Percentiles rank a stretch among this genome's conserved stretches.
These are phyloP conservation scores for Lodderomyces beijingensis DNA, from an alignment of 1,139 yeast genomes.

Conservation along the genomic window DNA sequence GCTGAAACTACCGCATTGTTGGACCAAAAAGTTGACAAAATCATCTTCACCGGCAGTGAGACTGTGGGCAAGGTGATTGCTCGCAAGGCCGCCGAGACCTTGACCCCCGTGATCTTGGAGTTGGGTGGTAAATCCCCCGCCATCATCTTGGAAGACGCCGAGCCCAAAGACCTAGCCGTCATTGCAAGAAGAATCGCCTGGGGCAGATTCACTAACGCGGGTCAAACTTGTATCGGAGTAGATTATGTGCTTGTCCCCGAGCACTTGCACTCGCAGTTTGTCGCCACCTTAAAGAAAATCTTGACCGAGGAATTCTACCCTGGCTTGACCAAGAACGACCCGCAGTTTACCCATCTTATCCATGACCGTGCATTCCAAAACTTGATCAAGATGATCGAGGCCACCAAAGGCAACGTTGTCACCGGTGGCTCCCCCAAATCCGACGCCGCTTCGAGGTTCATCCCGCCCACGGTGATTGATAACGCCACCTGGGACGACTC, in stretches of 20 bases:
- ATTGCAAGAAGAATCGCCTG: slow-evolving; percentile 68
- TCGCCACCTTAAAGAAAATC: slow-evolving; percentile 36
- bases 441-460: slow-evolving; percentile 41
- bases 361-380: slow-evolving; percentile 55
- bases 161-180: slow-evolving; percentile 38
- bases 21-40: slow-evolving; percentile 69
- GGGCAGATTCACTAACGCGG: slow-evolving; percentile 76
- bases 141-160: slow-evolving; percentile 52
- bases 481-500: slow-evolving; percentile 62
- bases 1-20: slow-evolving; percentile 63
- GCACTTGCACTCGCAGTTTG: slow-evolving; percentile 48
- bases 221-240: slow-evolving; percentile 87
- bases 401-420: slow-evolving; percentile 56
- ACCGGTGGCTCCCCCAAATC: slow-evolving; percentile 44
- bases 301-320: slow-evolving; percentile 36
- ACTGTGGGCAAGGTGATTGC: slow-evolving; percentile 75
- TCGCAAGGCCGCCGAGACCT: slow-evolving; percentile 71
- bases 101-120: slow-evolving; percentile 79
- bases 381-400: slow-evolving; percentile 39
- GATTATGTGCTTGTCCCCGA: slow-evolving; percentile 74
- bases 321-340: slow-evolving; percentile 20
- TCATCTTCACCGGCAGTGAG: slow-evolving; percentile 79
- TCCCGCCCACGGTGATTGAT: slow-evolving; percentile 71
- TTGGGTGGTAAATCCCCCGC: slow-evolving; percentile 91
- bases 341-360: slow-evolving; percentile 58